Percentiles rank a stretch among this genome's conserved stretches.
Evolutionary conservation across 1,139 yeast species (phyloP).

Genomic region (Suhomyces kunorum): DNA sequence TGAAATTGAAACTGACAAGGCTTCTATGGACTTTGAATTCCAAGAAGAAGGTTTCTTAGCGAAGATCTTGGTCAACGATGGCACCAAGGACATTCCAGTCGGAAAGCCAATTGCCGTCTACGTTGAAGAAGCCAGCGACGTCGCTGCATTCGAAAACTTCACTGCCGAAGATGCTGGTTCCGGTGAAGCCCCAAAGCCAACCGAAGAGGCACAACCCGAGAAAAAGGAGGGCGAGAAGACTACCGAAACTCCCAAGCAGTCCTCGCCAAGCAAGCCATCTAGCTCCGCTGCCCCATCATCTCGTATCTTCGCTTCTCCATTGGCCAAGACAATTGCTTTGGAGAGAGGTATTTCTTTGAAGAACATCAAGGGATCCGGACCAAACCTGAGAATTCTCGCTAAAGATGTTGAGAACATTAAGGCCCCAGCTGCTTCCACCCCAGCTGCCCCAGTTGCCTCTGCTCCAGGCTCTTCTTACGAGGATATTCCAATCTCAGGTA

Average conservation of each 20-base stretch:
- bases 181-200: conserved; percentile 38
- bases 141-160: conserved; percentile 83
- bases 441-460: conserved; percentile 44
- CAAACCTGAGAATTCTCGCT: conserved; percentile 90
- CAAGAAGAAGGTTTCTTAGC: conserved; percentile 98
- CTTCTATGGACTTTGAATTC: conserved; percentile 98
- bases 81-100: conserved; percentile 87
- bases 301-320: conserved; percentile 91
- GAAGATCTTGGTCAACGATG: conserved; percentile 81
- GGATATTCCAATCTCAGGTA: conserved; percentile 83
- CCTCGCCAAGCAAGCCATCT: conserved; percentile 21
- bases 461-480: conserved; percentile 60
- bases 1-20: conserved; percentile 98
- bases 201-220: conserved; percentile 34
- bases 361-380: conserved; percentile 89
- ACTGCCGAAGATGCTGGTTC: conserved; percentile 82
- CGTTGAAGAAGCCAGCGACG: conserved; percentile 85
- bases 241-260: conserved; percentile 25
- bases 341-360: conserved; percentile 89
- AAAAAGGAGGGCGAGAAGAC: conserved; percentile 26
- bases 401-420: conserved; percentile 79
- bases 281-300: conserved; percentile 35
- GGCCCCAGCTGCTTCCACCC: conserved; percentile 46
- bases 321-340: conserved; percentile 90
- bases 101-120: conserved; percentile 96